These are phyloP conservation scores for Neurospora pannonica DNA, from an alignment of 495 filamentous ascomycete species.

Conservation along the genomic window DNA sequence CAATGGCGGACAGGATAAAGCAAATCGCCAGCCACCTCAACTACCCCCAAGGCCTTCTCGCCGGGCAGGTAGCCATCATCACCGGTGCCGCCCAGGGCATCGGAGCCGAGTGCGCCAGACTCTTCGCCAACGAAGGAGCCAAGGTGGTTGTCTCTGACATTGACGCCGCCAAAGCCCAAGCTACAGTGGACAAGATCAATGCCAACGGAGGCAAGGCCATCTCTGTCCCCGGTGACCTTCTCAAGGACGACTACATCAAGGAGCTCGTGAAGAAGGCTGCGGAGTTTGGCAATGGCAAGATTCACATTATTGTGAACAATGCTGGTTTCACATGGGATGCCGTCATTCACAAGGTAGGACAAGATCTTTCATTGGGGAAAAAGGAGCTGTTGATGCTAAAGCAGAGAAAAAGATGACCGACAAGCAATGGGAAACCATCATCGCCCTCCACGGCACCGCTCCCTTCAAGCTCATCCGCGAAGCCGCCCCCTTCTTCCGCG, in stretches of 20 bases:
- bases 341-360: constrained; percentile 69
- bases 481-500: constrained; percentile 76
- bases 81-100: constrained; percentile 86
- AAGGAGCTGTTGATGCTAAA: background rate
- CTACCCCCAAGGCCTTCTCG: constrained; percentile 68
- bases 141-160: constrained; percentile 78
- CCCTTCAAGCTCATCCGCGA: constrained; percentile 75
- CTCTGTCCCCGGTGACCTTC: constrained; percentile 63
- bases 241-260: constrained; percentile 55
- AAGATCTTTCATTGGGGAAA: background rate
- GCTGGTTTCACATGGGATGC: constrained; percentile 85
- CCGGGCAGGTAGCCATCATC: constrained; percentile 75
- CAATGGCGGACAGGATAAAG: constrained; percentile 46
- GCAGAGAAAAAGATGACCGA: constrained; percentile 58
- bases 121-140: constrained; percentile 81
- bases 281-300: constrained; percentile 75
- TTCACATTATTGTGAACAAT: constrained; percentile 83
- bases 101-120: constrained; percentile 67
- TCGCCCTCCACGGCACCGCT: constrained; percentile 68
- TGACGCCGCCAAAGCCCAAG: constrained; percentile 57
- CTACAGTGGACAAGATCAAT: constrained; percentile 57
- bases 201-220: constrained; percentile 53
- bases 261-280: constrained; percentile 62
- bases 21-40: constrained; percentile 71
- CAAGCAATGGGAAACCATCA: constrained; percentile 83